These are phyloP conservation scores for Amorphotheca resinae DNA, from an alignment of 495 filamentous ascomycete genomes.

Conservation along the genomic window DNA sequence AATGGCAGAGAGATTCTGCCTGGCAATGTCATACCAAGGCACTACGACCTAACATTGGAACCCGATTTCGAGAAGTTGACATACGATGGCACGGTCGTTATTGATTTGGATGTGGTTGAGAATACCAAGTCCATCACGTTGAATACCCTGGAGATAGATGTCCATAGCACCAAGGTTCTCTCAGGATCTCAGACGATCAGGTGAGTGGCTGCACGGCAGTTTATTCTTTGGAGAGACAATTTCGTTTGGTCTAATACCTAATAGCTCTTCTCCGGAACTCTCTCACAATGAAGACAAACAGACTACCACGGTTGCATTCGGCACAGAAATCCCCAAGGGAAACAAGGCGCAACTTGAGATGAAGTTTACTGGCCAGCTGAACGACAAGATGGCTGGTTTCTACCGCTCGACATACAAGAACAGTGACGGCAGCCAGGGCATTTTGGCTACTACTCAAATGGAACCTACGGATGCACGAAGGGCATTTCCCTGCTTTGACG, in stretches of 20 bases:
- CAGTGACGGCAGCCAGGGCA: slow-evolving; percentile 45
- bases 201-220: not conserved
- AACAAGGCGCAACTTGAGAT: slow-evolving; percentile 50
- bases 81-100: slow-evolving; percentile 54
- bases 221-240: slow-evolving; percentile 7
- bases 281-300: slow-evolving; percentile 45
- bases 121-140: slow-evolving; percentile 78
- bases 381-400: slow-evolving; percentile 76
- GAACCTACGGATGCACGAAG: slow-evolving; percentile 57
- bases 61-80: slow-evolving; percentile 58
- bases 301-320: slow-evolving; percentile 6
- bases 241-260: not conserved
- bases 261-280: slow-evolving; percentile 38
- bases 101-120: slow-evolving; percentile 73
- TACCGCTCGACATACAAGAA: slow-evolving; percentile 58
- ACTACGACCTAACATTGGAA: slow-evolving; percentile 65
- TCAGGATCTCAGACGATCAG: slow-evolving; percentile 5
- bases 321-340: slow-evolving; percentile 40
- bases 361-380: slow-evolving; percentile 54
- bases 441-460: slow-evolving; percentile 54
- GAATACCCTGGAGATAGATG: slow-evolving; percentile 50
- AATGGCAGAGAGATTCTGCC: slow-evolving; percentile 47
- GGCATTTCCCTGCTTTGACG: slow-evolving; percentile 63
- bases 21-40: slow-evolving; percentile 47
- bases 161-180: slow-evolving; percentile 24